Conservation (phyloP, 2,329 filamentous ascomycete species). For the Penicillium sp. region DNA sequence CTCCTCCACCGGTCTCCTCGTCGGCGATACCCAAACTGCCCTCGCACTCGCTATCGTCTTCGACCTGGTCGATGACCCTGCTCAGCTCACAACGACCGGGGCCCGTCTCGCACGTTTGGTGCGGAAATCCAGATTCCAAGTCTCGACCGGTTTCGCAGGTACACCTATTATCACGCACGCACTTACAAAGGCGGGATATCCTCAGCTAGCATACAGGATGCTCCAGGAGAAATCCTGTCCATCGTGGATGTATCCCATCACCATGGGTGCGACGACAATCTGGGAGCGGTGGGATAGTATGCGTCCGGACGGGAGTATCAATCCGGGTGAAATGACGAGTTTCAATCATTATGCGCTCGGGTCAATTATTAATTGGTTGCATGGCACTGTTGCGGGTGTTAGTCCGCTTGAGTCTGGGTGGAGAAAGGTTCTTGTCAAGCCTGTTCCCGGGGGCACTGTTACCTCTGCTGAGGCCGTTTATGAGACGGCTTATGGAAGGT, state of each 20-base stretch:
- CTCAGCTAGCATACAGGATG: conserved; percentile 41
- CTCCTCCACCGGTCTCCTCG: background rate
- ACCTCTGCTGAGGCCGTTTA: conserved; percentile 29
- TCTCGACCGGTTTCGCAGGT: conserved; percentile 39
- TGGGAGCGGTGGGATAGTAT: conserved; percentile 49
- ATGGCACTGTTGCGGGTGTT: conserved; percentile 24
- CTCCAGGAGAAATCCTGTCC: conserved; percentile 31
- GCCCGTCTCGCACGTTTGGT: conserved; percentile 5
- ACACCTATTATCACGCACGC: conserved; percentile 33
- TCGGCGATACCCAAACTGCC: conserved; percentile 7
- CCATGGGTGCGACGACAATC: conserved; percentile 38
- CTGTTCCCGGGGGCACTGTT: conserved; percentile 34
- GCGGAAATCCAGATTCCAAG: conserved; percentile 30
- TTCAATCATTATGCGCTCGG: conserved; percentile 48
- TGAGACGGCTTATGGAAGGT: conserved; percentile 32
- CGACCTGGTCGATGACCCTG: conserved; percentile 36
- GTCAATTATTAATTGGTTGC: conserved; percentile 41
- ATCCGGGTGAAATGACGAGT: conserved; percentile 44
- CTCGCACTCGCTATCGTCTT: conserved; percentile 3
- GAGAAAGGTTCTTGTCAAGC: conserved; percentile 29
- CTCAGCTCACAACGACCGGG: conserved; percentile 7
- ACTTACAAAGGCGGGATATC: conserved; percentile 22
- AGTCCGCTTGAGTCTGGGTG: conserved; percentile 27
- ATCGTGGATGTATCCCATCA: conserved; percentile 12
- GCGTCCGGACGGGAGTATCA: conserved; percentile 38